Evolutionary conservation across 1,284 basidiomycete genomes (phyloP).

Genomic region (Sphaerobolus stellatus): DNA sequence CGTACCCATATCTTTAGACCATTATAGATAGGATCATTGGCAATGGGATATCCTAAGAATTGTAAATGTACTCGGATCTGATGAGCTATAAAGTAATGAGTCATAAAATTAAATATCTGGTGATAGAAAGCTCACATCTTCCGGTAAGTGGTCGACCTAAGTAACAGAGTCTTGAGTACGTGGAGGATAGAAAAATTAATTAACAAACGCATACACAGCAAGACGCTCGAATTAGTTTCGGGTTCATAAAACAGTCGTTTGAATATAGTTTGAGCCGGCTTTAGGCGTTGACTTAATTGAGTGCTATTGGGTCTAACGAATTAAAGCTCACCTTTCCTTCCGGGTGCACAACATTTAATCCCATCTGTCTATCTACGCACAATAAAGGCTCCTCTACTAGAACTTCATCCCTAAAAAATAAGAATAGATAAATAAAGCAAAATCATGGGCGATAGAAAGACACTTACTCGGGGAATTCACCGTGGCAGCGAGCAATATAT

Average conservation of each 20-base stretch:
- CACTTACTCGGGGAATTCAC: constrained; percentile 79
- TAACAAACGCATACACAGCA: constrained; percentile 66
- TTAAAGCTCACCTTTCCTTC: constrained; percentile 80
- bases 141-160: constrained; percentile 87
- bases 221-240: constrained; percentile 81
- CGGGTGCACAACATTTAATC: constrained; percentile 91
- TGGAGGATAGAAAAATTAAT: too few relatives aligned
- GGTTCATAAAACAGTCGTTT: constrained; percentile 82
- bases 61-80: constrained; percentile 97
- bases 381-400: constrained; percentile 86
- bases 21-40: constrained; percentile 88
- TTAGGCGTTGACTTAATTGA: neutral
- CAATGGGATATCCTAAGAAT: constrained; percentile 90
- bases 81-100: constrained; percentile 58
- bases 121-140: constrained; percentile 67
- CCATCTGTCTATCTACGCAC: constrained; percentile 94
- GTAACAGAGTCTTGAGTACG: too few relatives aligned
- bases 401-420: constrained; percentile 64
- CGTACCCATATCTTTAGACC: constrained; percentile 78
- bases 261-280: constrained; percentile 92
- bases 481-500: constrained; percentile 84
- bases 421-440: constrained; percentile 2
- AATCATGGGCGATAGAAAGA: constrained; percentile 9
- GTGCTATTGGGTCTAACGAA: neutral
- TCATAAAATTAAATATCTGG: neutral